Percentiles rank a stretch among this genome's conserved stretches.
phyloP scores from a whole-genome alignment of 2,329 filamentous ascomycete genomes.

The Arthrinium puccinioides region DNA sequence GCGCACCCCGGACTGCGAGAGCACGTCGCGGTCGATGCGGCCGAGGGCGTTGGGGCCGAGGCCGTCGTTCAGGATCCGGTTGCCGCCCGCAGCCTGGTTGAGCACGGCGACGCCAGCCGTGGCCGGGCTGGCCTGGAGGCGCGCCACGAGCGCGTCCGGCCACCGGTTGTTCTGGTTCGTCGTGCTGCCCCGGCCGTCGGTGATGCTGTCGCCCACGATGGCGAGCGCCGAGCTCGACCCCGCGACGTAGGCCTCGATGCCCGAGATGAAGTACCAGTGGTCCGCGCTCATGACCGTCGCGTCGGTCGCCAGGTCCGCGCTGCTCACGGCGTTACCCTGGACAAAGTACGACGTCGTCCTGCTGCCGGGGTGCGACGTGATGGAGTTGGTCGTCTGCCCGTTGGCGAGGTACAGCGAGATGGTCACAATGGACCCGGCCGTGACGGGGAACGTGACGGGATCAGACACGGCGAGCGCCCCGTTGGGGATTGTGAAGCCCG shows the following conservation, averaged over 20 bases:
- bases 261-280: conserved; percentile 54
- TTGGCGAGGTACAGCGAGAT: conserved; percentile 51
- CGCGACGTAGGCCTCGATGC: conserved; percentile 46
- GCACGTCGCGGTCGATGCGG: conserved; percentile 52
- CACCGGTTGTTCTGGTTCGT: conserved; percentile 45
- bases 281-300: conserved; percentile 18
- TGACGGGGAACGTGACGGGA: conserved; percentile 41
- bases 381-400: conserved; percentile 45
- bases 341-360: conserved; percentile 49
- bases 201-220: conserved; percentile 60
- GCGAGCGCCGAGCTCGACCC: conserved; percentile 34
- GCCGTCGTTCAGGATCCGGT: conserved; percentile 51
- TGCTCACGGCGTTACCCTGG: conserved; percentile 40
- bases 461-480: conserved; percentile 53
- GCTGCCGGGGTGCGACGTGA: conserved; percentile 56
- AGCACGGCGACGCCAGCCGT: conserved; percentile 38
- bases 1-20: conserved; percentile 44
- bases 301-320: conserved; percentile 28
- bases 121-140: conserved; percentile 30
- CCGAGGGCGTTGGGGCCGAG: conserved; percentile 50
- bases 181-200: conserved; percentile 54
- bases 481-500: conserved; percentile 38
- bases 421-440: conserved; percentile 39
- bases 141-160: conserved; percentile 34
- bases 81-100: conserved; percentile 59